A percentile compares a stretch with the other conserved stretches of the same genome.
Conservation (phyloP, 768 basidiomycete genomes). For the Phlebiopsis gigantea region DNA sequence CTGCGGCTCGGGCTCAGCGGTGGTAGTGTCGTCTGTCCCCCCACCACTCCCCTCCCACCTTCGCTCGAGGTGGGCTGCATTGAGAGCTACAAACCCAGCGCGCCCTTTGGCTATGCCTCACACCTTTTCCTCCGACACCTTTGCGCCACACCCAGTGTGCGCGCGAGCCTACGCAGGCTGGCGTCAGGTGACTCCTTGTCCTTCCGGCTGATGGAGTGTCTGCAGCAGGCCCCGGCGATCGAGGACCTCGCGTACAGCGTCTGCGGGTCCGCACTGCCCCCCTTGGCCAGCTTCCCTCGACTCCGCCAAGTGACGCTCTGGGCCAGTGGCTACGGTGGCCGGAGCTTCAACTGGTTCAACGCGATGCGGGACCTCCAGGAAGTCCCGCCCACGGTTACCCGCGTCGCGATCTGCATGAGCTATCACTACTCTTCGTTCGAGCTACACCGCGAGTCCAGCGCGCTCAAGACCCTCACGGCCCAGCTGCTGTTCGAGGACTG, state of each 20-base stretch:
- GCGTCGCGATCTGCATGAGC: background rate
- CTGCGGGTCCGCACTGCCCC: background rate
- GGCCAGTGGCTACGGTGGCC: background rate
- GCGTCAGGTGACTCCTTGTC: background rate
- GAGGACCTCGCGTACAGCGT: background rate
- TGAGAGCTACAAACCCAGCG: background rate
- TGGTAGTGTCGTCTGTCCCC: background rate
- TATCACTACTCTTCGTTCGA: background rate
- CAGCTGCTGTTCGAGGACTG: background rate
- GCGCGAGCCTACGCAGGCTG: background rate
- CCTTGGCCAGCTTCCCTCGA: background rate
- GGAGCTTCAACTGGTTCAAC: background rate
- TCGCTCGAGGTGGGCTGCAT: background rate
- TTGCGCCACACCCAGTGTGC: background rate
- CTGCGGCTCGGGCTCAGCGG: background rate
- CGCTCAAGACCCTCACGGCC: background rate
- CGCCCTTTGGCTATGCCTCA: background rate
- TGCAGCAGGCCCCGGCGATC: background rate
- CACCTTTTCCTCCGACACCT: background rate
- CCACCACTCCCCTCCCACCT: background rate
- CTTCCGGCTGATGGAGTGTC: background rate
- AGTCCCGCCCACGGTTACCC: background rate
- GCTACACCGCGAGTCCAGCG: background rate
- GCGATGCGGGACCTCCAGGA: background rate
- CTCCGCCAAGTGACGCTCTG: background rate